Evolutionary conservation across 2,329 filamentous ascomycete species (phyloP), one percentile per base, ranked within the genome.

Genomic region (Alternaria infectoria): DNA sequence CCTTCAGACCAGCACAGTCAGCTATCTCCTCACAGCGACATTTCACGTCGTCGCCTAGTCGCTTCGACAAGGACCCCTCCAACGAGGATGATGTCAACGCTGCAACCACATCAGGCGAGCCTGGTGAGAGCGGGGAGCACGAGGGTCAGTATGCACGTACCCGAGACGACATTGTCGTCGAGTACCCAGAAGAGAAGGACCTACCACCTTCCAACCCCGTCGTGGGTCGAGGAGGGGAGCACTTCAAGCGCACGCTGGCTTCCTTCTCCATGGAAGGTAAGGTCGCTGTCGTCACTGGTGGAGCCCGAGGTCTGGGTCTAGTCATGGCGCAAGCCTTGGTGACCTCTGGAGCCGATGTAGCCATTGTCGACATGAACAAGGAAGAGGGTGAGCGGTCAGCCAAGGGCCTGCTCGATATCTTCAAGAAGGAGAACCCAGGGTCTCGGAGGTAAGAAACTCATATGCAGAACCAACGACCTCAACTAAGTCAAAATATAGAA

Each of bases 251-350:
- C 25, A 97, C 93, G 0, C 87, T 97, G 26, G 89, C 92, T 32
- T 89, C 89, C 46, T 98, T 97, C 83, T 95, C 93, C 9, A 87
- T 98, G 32, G 91, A 97, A 77, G 91, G 89, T 65, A 91, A 90
- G 76, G 91, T 94, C 9, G 93, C 89, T 50, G 85, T 97, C 44
- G 91, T 98, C 43, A 98, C 95, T 1, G 95, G 95, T 56, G 95
- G 94, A 76, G 95, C 95, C 25, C 87, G 94, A 76, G 95, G 95
- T 8, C 82, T 98, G 61, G 95, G 95, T 43, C 84, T 97, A 65
- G 93, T 96, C 71, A 97, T 98, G 91, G 92, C 91, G 55, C 93
- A 97, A 83, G 93, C 92, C 50, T 88, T 97, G 81, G 91, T 97
- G 57, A 90, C 93, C 57, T 96, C 92, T 57, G 95, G 95, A 56